phyloP scores from a whole-genome alignment of 78 protist genomes.

The Speleostelium caveatum region DNA sequence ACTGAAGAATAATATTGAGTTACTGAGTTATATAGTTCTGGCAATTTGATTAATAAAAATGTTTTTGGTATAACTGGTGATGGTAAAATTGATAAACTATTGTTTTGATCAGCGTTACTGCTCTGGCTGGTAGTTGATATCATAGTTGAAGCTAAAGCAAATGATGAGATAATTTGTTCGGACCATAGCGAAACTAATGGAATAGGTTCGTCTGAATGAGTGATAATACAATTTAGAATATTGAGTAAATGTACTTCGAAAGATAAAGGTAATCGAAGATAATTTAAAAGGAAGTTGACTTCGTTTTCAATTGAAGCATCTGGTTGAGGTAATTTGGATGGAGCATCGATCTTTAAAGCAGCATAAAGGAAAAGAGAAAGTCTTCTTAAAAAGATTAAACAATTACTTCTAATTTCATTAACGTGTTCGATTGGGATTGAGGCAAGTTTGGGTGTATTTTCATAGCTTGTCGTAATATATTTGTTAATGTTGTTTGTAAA shows the following conservation, averaged over 20 bases:
- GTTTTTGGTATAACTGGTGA: slow-evolving; percentile 53
- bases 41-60: slow-evolving; percentile 41
- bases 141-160: slow-evolving; percentile 18
- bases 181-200: slow-evolving; percentile 57
- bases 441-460: not conserved
- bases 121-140: not conserved
- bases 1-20: slow-evolving; percentile 55
- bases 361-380: slow-evolving; percentile 12
- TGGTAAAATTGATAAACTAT: slow-evolving; percentile 21
- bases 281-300: slow-evolving; percentile 8
- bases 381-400: slow-evolving; percentile 31
- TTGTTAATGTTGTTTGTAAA: slow-evolving; percentile 12
- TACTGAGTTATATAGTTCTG: slow-evolving; percentile 28
- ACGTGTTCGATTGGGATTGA: not conserved
- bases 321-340: not conserved
- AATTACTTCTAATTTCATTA: not conserved
- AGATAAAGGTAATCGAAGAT: slow-evolving; percentile 27
- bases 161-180: slow-evolving; percentile 46
- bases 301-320: not conserved
- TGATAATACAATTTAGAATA: slow-evolving; percentile 13
- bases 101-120: not conserved
- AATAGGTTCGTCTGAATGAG: slow-evolving; percentile 20
- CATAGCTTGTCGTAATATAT: slow-evolving; percentile 10
- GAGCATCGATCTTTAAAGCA: slow-evolving; percentile 38
- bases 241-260: slow-evolving; percentile 21